Base-by-base conservation (phyloP, 2,329 filamentous ascomycete species). In the Exophiala sp. region DNA sequence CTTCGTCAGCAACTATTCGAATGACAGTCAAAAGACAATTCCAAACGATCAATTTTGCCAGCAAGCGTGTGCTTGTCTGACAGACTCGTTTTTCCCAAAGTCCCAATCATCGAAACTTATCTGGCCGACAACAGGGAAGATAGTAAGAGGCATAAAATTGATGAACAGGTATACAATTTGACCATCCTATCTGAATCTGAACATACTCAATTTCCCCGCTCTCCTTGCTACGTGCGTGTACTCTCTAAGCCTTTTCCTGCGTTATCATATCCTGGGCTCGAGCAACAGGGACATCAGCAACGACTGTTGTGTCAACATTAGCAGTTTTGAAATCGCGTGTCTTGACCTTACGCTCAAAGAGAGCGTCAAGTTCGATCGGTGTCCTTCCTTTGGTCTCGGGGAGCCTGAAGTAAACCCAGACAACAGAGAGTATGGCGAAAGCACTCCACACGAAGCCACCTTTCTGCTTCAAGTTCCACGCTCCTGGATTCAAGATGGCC, bases 321-420 rank as follows among this genome's bases (percentile, higher is more conserved):
- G 35, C 35, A 38, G 35, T 38, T 10, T 38, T 38, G 35, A 38
- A 38, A 3, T 38, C 35, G 35, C 35, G 35, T 5, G 35, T 38
- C 35, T 38, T 42, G 6, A 73, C 59, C 2, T 61, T 52, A 12
- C 60, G 59, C 55, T 71, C 69, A 53, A 75, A 75, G 29, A 75
- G 63, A 47, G 71, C 62, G 57, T 74, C 71, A 29, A 74, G 57
- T 58, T 73, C 71, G 6, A 62, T 69, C 51, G 66, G 71, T 1
- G 69, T 71, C 9, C 70, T 63, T 8, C 63, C 66, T 58, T 70
- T 72, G 2, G 70, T 65, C 61, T 75, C 73, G 0, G 73, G 72
- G 3, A 74, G 52, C 2, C 72, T 60, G 55, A 73, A 74, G 58
- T 60, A 75, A 1, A 65, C 65, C 72, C 72, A 76, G 3, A 69